Conservation (phyloP, 768 basidiomycete genomes). For the Naganishia onofrii region DNA sequence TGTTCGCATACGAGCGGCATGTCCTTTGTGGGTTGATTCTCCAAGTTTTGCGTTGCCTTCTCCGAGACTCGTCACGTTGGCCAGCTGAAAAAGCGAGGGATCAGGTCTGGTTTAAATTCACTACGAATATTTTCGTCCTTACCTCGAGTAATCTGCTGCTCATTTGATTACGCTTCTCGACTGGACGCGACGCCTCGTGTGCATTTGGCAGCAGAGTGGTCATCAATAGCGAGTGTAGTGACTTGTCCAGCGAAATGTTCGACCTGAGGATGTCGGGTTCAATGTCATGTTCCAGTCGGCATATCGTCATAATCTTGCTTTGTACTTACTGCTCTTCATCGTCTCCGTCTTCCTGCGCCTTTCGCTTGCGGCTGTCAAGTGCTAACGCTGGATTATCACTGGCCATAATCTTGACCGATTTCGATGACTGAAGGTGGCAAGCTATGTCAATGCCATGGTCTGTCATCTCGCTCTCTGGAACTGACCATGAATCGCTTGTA, state of each 20-base stretch:
- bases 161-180: constrained; percentile 47
- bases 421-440: constrained; percentile 33
- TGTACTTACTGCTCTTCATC: constrained; percentile 42
- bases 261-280: constrained; percentile 34
- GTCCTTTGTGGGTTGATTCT: constrained; percentile 33
- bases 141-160: constrained; percentile 41
- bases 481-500: constrained; percentile 51
- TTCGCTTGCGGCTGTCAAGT: constrained; percentile 27
- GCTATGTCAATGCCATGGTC: not conserved
- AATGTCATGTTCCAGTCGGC: not conserved
- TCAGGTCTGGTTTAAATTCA: not conserved
- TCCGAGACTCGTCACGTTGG: constrained; percentile 41
- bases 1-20: constrained; percentile 46
- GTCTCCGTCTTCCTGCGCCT: constrained; percentile 36
- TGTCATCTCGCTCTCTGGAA: not conserved
- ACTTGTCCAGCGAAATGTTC: constrained; percentile 50
- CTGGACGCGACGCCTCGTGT: constrained; percentile 37
- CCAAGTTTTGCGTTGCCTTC: constrained; percentile 37
- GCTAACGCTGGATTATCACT: constrained; percentile 32
- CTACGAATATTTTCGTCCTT: not conserved
- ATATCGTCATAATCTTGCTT: not conserved
- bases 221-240: constrained; percentile 48
- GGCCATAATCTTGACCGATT: constrained; percentile 50
- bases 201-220: constrained; percentile 44
- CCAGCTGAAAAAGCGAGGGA: constrained; percentile 17